Evolutionary conservation across 208 protist genomes (phyloP).

Genomic region (Wallacemonas sp.): DNA sequence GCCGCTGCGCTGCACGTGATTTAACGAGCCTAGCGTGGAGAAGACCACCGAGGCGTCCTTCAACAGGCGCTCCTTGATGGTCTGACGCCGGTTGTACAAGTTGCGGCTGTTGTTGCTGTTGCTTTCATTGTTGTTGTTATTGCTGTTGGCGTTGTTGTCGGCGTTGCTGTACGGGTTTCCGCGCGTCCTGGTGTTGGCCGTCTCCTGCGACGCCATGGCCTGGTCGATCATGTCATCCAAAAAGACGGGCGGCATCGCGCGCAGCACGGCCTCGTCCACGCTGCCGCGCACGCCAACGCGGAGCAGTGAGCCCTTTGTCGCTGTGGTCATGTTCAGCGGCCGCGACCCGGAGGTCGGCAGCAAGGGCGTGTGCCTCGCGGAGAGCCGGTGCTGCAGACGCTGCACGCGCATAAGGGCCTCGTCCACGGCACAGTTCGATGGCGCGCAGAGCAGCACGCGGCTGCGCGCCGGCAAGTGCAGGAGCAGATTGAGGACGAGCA

Average conservation of each 20-base stretch:
- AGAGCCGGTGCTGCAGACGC: slow-evolving; percentile 37
- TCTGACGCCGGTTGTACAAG: neutral
- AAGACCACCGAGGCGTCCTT: slow-evolving; percentile 51
- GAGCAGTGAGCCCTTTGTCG: slow-evolving; percentile 30
- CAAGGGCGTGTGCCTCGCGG: slow-evolving; percentile 9
- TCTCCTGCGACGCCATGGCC: neutral
- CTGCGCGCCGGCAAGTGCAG: slow-evolving; percentile 34
- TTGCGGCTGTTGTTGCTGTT: slow-evolving; percentile 9
- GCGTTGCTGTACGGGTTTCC: neutral
- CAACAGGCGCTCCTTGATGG: slow-evolving; percentile 33
- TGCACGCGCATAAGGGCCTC: slow-evolving; percentile 73
- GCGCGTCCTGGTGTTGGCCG: neutral
- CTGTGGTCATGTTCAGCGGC: neutral
- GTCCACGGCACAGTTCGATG: slow-evolving; percentile 89
- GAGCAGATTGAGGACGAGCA: slow-evolving; percentile 71
- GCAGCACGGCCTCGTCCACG: slow-evolving; percentile 63
- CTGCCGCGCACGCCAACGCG: slow-evolving; percentile 73
- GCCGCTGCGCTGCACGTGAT: slow-evolving; percentile 44
- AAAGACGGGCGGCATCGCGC: slow-evolving; percentile 49
- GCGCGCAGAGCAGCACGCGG: slow-evolving; percentile 78
- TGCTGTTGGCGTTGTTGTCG: slow-evolving; percentile 6
- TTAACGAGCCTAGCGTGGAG: slow-evolving; percentile 84
- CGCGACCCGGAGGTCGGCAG: neutral
- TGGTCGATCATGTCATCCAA: slow-evolving; percentile 55
- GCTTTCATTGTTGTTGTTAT: neutral